Evolutionary conservation across 2,329 filamentous ascomycete species (phyloP), one percentile per base, ranked within the genome.

Genomic region (Hymenoscyphus repandus): DNA sequence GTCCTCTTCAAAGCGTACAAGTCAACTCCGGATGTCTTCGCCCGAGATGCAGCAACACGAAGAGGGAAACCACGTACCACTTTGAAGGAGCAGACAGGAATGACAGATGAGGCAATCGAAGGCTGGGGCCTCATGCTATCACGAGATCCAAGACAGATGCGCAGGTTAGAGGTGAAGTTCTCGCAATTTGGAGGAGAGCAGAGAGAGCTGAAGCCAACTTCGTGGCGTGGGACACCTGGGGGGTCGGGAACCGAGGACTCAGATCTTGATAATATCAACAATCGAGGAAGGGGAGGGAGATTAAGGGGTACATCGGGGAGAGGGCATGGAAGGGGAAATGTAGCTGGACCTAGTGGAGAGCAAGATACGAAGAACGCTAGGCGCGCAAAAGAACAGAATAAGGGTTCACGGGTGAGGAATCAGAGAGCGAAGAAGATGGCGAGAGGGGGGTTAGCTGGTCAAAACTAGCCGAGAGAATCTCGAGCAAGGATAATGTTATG

Each of bases 51-150:
- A 1, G 76, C 78, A 5, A 90, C 86, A 0, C 77, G 90, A 47
- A 76, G 86, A 54, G 76, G 85, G 0, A 75, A 77, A 18, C 72
- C 77, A 1, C 77, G 93, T 36, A 69, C 68, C 6, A 78, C 78
- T 32, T 66, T 99, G 44, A 86, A 84, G 59, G 77, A 78, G 18
- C 83, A 90, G 53, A 95, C 89, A 1, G 85, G 85, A 3, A 89
- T 96, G 89, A 90, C 90, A 0, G 91, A 97, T 60, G 92, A 97
- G 69, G 84, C 86, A 2, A 86, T 99, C 32, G 93, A 97, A 69
- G 93, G 93, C 5, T 99, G 92, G 91, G 89, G 80, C 0, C 72
- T 96, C 44, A 95, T 97, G 88, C 70, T 96, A 6, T 72, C 74
- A 11, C 79, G 91, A 31, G 86, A 92, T 60, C 78, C 87, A 1